Evolutionary conservation across 2,329 filamentous ascomycete genomes (phyloP).

Genomic region (Sphaerulina musiva): DNA sequence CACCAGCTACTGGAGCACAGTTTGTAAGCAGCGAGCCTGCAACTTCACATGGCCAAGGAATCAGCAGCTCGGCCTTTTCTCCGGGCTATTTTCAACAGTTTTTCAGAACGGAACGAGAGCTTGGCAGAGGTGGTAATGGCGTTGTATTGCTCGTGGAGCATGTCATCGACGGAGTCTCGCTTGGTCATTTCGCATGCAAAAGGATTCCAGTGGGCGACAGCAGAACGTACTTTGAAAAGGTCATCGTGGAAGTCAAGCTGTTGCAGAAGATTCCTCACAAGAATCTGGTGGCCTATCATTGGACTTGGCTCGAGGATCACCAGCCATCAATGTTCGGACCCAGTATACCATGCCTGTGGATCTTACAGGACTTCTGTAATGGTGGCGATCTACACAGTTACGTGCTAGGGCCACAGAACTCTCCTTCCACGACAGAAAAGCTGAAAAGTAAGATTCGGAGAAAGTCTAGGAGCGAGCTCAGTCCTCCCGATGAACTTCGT

Average conservation of each 20-base stretch:
- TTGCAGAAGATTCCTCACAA: constrained; percentile 87
- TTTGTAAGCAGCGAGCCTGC: constrained; percentile 43
- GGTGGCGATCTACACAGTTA: constrained; percentile 83
- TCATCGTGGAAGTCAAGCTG: constrained; percentile 86
- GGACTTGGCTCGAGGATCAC: constrained; percentile 88
- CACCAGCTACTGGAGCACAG: constrained; percentile 48
- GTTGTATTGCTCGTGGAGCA: constrained; percentile 93
- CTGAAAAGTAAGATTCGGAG: constrained; percentile 82
- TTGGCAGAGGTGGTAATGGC: constrained; percentile 87
- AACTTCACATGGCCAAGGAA: constrained; percentile 52
- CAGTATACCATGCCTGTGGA: constrained; percentile 89
- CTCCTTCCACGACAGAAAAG: constrained; percentile 66
- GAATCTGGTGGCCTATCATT: constrained; percentile 91
- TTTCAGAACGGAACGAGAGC: constrained; percentile 79
- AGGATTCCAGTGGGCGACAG: constrained; percentile 86
- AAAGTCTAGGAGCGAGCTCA: constrained; percentile 68
- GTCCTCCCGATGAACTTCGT: constrained; percentile 51
- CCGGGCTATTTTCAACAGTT: constrained; percentile 89
- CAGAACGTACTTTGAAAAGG: constrained; percentile 90
- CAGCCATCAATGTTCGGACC: constrained; percentile 79
- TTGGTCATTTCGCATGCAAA: constrained; percentile 94
- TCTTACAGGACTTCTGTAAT: constrained; percentile 96
- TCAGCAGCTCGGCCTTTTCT: constrained; percentile 80
- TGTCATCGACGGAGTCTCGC: constrained; percentile 76
- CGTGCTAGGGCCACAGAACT: constrained; percentile 66